Evolutionary conservation across 2,329 filamentous ascomycete species (phyloP).

Genomic region (Paracamarosporium sp.): DNA sequence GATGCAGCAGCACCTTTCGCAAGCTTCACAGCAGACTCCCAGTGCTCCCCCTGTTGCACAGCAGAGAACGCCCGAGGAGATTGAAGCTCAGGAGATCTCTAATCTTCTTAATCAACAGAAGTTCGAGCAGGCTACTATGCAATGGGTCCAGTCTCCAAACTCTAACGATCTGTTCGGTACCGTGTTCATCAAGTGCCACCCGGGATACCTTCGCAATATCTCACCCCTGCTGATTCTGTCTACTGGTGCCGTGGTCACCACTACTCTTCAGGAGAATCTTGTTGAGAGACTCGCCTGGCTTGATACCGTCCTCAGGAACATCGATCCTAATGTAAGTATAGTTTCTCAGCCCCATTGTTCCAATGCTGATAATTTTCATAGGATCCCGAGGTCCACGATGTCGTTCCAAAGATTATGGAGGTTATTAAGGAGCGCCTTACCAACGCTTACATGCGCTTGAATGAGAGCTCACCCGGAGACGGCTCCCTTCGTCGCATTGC

Average conservation of each 20-base stretch:
- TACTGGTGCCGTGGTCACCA: conserved; percentile 67
- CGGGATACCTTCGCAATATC: conserved; percentile 62
- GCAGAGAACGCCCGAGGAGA: conserved; percentile 57
- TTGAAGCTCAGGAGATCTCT: conserved; percentile 68
- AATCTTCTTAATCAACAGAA: conserved; percentile 64
- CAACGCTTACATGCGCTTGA: conserved; percentile 62
- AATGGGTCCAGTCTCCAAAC: conserved; percentile 68
- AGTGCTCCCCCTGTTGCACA: conserved; percentile 49
- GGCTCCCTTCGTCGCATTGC: conserved; percentile 61
- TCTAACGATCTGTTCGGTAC: conserved; percentile 68
- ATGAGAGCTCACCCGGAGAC: conserved; percentile 59
- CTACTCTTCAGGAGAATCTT: conserved; percentile 60
- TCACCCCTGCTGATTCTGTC: conserved; percentile 66
- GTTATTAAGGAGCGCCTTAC: conserved; percentile 65
- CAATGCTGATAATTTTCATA: conserved; percentile 33
- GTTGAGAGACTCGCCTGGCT: conserved; percentile 66
- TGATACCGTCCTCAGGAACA: conserved; percentile 59
- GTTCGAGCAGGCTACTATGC: conserved; percentile 55
- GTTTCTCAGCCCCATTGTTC: background rate
- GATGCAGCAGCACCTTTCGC: conserved; percentile 50
- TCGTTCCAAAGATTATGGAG: conserved; percentile 66
- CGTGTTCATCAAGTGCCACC: conserved; percentile 65
- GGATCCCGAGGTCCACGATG: conserved; percentile 62
- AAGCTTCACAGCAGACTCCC: conserved; percentile 29
- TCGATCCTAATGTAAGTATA: conserved; percentile 60